A percentile compares a stretch with the other conserved stretches of the same genome.
Evolutionary conservation across 768 basidiomycete species (phyloP).

Genomic region (Heimioporus sp.): DNA sequence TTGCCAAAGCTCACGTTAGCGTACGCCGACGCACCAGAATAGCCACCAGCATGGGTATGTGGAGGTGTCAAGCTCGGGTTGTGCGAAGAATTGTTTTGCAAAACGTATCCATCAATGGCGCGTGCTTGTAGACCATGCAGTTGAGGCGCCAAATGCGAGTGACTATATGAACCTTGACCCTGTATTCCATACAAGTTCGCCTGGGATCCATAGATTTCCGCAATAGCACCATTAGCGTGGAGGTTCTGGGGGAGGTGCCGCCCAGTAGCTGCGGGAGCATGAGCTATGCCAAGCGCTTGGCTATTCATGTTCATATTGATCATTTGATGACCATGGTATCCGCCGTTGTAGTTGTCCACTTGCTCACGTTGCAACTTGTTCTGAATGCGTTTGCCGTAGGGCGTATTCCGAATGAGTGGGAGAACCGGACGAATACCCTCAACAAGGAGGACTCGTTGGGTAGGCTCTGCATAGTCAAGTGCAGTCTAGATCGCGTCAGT

Average conservation of each 20-base stretch:
- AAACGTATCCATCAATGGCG: conserved; percentile 77
- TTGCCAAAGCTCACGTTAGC: conserved; percentile 53
- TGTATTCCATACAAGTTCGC: conserved; percentile 61
- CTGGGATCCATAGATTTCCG: conserved; percentile 65
- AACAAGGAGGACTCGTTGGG: conserved; percentile 86
- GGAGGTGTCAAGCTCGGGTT: conserved; percentile 60
- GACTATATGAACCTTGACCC: conserved; percentile 56
- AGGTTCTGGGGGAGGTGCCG: conserved; percentile 58
- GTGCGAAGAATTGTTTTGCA: conserved; percentile 71
- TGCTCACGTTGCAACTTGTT: conserved; percentile 97
- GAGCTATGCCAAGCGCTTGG: conserved; percentile 49
- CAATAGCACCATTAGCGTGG: conserved; percentile 51
- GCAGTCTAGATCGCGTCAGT: conserved; percentile 65
- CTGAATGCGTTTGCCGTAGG: conserved; percentile 98
- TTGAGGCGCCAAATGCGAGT: conserved; percentile 49
- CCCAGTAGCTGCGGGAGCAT: conserved; percentile 39
- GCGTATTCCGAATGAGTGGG: conserved; percentile 97
- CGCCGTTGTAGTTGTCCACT: conserved; percentile 59
- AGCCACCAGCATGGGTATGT: conserved; percentile 52
- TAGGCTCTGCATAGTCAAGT: conserved; percentile 95
- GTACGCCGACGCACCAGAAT: conserved; percentile 54
- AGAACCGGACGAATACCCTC: conserved; percentile 98
- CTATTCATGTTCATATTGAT: conserved; percentile 58
- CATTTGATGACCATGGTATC: conserved; percentile 62
- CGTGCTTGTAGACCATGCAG: conserved; percentile 65